Evolutionary conservation across 176 grass and related monocot genomes (phyloP).

Genomic region (Areca catechu): DNA sequence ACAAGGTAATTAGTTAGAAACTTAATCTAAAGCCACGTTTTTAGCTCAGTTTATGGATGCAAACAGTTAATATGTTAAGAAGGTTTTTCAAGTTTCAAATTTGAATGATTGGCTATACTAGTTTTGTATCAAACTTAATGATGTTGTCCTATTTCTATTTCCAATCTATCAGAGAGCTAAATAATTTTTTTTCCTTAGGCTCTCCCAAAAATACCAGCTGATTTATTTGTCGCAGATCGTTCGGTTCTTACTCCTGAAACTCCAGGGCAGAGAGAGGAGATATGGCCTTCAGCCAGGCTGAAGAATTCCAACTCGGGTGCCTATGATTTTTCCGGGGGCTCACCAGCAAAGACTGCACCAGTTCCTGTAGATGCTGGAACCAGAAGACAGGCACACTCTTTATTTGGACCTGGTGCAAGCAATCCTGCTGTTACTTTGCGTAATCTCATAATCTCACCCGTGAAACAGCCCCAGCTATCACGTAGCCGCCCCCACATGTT

Average conservation of each 20-base stretch:
- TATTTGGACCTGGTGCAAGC: slow-evolving; percentile 42
- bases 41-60: too few relatives aligned
- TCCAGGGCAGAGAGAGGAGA: slow-evolving; percentile 64
- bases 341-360: slow-evolving; percentile 34
- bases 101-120: not conserved
- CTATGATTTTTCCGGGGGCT: slow-evolving; percentile 43
- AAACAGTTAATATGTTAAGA: too few relatives aligned
- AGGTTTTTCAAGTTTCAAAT: not conserved
- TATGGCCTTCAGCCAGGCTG: slow-evolving; percentile 46
- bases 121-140: not conserved
- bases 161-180: slow-evolving; percentile 7
- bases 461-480: slow-evolving; percentile 39
- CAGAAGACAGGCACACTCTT: slow-evolving; percentile 15
- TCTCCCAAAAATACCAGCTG: slow-evolving; percentile 58
- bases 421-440: slow-evolving; percentile 43
- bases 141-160: not conserved
- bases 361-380: slow-evolving; percentile 41
- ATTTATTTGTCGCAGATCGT: slow-evolving; percentile 64
- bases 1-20: slow-evolving; percentile 34
- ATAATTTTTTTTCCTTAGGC: slow-evolving; percentile 26
- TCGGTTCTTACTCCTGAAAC: slow-evolving; percentile 69
- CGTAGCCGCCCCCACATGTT: slow-evolving; percentile 38
- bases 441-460: slow-evolving; percentile 54
- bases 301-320: slow-evolving; percentile 24
- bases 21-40: too few relatives aligned